A percentile compares a stretch with the other conserved stretches of the same genome.
Conservation (phyloP, 2,329 filamentous ascomycete species). For the Coniochaeta prunicola region DNA sequence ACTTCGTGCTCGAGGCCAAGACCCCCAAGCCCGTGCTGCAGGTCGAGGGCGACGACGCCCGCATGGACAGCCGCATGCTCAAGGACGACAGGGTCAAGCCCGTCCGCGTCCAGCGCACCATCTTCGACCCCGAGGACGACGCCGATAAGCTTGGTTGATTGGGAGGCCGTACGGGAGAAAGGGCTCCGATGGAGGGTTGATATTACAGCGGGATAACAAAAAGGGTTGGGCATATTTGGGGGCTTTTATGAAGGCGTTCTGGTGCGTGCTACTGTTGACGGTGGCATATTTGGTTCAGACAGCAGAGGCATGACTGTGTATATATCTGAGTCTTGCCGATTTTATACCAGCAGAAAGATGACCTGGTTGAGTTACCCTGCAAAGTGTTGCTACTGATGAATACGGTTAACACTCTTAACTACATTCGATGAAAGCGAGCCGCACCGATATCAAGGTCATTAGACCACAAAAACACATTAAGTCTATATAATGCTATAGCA, state of each 20-base stretch:
- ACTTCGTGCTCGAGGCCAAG: conserved; percentile 86
- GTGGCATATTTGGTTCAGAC: background rate
- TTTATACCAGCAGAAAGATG: no score
- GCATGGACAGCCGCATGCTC: conserved; percentile 83
- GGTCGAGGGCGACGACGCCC: conserved; percentile 84
- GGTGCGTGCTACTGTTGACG: background rate
- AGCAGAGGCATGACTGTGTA: background rate
- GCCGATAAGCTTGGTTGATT: conserved; percentile 68
- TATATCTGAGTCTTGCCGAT: no score
- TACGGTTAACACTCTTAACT: no score
- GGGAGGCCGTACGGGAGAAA: background rate
- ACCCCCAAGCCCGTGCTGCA: conserved; percentile 76
- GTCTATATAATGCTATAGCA: background rate
- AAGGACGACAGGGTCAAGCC: conserved; percentile 73
- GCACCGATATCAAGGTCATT: no score
- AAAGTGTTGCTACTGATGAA: no score
- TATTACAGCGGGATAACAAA: background rate
- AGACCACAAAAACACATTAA: background rate
- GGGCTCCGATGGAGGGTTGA: background rate
- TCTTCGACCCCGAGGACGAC: conserved; percentile 69
- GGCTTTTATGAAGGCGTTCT: background rate
- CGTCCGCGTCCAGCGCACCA: conserved; percentile 46
- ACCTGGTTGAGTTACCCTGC: no score
- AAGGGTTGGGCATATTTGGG: background rate
- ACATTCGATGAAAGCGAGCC: no score